A percentile compares a stretch with the other conserved stretches of the same genome.
Conservation (phyloP, 768 basidiomycete genomes). For the Amanita inopinata region DNA sequence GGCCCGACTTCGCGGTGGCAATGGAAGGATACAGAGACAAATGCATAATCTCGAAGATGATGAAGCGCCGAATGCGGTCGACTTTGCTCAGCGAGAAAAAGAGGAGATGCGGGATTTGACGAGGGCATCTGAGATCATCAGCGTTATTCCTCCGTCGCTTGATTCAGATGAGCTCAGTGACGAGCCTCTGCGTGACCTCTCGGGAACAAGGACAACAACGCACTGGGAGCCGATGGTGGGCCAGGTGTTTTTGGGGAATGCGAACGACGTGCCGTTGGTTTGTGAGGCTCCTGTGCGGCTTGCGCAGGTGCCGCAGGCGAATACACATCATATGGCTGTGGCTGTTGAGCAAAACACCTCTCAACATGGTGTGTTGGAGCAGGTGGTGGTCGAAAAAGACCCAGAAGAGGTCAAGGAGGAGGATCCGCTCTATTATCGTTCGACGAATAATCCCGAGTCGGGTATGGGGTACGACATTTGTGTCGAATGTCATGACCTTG, state of each 20-base stretch:
- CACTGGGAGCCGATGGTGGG: conserved; percentile 49
- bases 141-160: conserved; percentile 23
- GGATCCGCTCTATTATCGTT: conserved; percentile 32
- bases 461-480: conserved; percentile 76
- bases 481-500: conserved; percentile 79
- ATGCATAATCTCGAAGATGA: neutral
- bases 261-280: conserved; percentile 62
- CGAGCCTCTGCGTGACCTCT: neutral
- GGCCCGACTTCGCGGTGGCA: neutral
- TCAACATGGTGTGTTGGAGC: neutral
- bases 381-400: neutral
- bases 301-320: conserved; percentile 16
- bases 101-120: conserved; percentile 90
- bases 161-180: neutral
- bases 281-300: conserved; percentile 20
- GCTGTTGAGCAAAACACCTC: neutral
- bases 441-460: conserved; percentile 33
- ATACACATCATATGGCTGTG: neutral
- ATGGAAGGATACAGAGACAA: conserved; percentile 7
- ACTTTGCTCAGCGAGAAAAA: conserved; percentile 76
- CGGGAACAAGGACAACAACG: conserved; percentile 23
- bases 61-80: conserved; percentile 47
- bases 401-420: conserved; percentile 9
- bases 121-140: conserved; percentile 69
- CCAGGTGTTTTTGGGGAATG: conserved; percentile 76